These are phyloP conservation scores for Rauvolfia tetraphylla DNA, from an alignment of 257 asterid genomes.

Conservation along the genomic window DNA sequence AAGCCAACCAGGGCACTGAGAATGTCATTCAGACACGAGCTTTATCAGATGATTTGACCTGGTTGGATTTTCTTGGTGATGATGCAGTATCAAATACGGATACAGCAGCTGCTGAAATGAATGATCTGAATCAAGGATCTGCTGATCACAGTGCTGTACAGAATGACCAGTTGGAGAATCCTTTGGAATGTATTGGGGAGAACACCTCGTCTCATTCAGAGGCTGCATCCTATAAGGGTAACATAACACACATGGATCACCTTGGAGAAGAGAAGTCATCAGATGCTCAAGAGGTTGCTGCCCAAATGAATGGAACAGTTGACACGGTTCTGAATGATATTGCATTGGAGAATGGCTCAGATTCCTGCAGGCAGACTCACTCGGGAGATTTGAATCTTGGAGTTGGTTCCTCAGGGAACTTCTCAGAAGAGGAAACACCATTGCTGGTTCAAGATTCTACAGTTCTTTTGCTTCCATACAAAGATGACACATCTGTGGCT, in stretches of 20 bases:
- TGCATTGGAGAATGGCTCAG: constrained; percentile 27
- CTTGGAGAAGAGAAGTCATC: constrained; percentile 25
- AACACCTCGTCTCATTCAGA: constrained; percentile 19
- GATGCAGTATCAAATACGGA: constrained; percentile 29
- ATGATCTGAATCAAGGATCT: constrained; percentile 37
- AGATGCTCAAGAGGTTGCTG: constrained; percentile 26
- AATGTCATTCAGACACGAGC: constrained; percentile 24
- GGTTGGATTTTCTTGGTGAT: constrained; percentile 54
- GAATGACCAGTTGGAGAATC: constrained; percentile 24
- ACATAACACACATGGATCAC: constrained; percentile 24
- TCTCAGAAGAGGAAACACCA: constrained; percentile 36
- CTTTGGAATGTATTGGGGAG: constrained; percentile 25
- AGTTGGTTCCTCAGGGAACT: constrained; percentile 24
- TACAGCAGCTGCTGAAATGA: constrained; percentile 25
- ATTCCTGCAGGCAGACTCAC: constrained; percentile 32
- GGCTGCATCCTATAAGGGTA: constrained; percentile 25
- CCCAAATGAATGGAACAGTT: constrained; percentile 26
- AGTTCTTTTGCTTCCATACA: constrained; percentile 45
- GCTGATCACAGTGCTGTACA: constrained; percentile 37
- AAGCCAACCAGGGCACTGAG: constrained; percentile 26
- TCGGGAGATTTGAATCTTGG: constrained; percentile 31
- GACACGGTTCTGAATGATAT: constrained; percentile 30
- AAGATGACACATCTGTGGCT: constrained; percentile 44
- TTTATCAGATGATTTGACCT: constrained; percentile 36
- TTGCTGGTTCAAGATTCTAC: constrained; percentile 41